Evolutionary conservation across 108 stramenopile species (phyloP).

Genomic region (Ochromonas danica): DNA sequence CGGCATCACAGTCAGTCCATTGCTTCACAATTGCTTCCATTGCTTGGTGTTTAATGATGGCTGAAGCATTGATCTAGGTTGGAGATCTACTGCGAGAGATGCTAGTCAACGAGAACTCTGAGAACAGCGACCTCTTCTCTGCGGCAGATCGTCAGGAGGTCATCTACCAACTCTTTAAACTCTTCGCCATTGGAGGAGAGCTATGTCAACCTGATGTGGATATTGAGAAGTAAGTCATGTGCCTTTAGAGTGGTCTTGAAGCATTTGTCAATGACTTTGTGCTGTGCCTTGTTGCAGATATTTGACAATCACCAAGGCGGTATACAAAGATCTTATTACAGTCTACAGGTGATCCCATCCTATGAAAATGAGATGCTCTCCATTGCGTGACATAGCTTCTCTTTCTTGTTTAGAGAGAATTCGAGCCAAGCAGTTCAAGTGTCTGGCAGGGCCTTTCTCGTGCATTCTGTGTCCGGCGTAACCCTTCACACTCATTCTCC

Average conservation of each 20-base stretch:
- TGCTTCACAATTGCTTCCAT: not conserved
- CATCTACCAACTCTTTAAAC: constrained; percentile 29
- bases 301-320: not conserved
- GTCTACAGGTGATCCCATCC: not conserved
- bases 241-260: not conserved
- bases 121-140: constrained; percentile 18
- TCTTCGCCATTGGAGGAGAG: constrained; percentile 34
- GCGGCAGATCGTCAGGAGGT: constrained; percentile 22
- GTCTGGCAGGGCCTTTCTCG: not conserved
- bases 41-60: not conserved
- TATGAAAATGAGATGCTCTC: too few species aligned
- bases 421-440: not conserved
- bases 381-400: too few species aligned
- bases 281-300: not conserved
- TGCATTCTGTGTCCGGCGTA: not conserved
- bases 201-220: constrained; percentile 37
- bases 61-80: too few species aligned
- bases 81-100: constrained; percentile 35
- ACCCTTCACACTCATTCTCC: not conserved
- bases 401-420: not conserved
- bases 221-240: not conserved
- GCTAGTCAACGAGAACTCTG: constrained; percentile 35
- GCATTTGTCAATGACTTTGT: constrained; percentile 25
- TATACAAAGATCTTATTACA: not conserved
- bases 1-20: constrained; percentile 3